Conservation (phyloP, 2,329 filamentous ascomycete genomes). For the Trichoderma sp. region DNA sequence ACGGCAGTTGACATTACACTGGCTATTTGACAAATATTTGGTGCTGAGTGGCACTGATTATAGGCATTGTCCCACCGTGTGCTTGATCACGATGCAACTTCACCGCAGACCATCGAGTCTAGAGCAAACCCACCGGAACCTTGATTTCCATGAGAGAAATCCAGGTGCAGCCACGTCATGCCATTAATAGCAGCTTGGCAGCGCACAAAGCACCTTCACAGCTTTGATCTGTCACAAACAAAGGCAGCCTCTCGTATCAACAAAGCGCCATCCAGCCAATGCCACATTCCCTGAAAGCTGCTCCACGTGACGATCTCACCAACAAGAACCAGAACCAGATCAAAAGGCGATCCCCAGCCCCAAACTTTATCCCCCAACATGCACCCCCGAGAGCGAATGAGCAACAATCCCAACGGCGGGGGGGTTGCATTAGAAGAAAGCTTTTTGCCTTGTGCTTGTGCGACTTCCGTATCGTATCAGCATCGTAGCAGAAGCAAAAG, state of each 20-base stretch:
- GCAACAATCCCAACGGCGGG: background rate
- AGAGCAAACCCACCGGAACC: background rate
- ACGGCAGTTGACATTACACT: background rate
- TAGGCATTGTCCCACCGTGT: background rate
- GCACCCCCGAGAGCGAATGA: background rate
- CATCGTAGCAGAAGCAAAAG: background rate
- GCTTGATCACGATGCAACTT: background rate
- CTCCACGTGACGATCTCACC: background rate
- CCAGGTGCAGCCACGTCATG: background rate
- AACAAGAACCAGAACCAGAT: background rate
- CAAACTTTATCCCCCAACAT: slow-evolving; percentile 4
- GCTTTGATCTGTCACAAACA: background rate
- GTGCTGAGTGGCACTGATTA: background rate
- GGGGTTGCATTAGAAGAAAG: background rate
- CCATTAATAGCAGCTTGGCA: background rate
- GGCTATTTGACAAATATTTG: background rate
- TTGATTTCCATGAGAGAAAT: background rate
- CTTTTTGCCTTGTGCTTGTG: background rate
- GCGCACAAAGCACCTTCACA: background rate
- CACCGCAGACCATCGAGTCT: background rate
- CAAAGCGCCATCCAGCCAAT: background rate
- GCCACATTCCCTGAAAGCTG: background rate
- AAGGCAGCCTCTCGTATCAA: background rate
- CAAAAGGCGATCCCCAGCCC: background rate
- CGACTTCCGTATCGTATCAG: background rate